phyloP scores from a whole-genome alignment of 495 filamentous ascomycete species.

The Daldinia grandis region DNA sequence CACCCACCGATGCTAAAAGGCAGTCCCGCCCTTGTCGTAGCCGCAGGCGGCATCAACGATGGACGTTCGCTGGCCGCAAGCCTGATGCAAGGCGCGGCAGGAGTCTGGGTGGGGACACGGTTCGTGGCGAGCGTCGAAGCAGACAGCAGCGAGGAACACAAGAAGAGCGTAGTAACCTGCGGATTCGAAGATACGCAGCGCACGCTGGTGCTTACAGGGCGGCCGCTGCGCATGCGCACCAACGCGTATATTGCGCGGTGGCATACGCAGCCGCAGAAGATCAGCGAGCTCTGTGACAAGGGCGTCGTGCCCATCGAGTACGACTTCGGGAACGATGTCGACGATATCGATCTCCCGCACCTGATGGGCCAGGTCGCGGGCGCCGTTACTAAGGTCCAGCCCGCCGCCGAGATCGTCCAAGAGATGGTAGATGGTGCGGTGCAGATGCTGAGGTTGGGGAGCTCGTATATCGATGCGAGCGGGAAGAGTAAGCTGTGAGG shows the following conservation, averaged over 20 bases:
- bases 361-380: slow-evolving; percentile 95
- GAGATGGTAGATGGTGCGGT: slow-evolving; percentile 88
- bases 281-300: slow-evolving; percentile 72
- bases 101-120: slow-evolving; percentile 85
- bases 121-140: slow-evolving; percentile 84
- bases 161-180: slow-evolving; percentile 79
- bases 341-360: slow-evolving; percentile 82
- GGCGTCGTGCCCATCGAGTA: slow-evolving; percentile 81
- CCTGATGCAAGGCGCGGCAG: slow-evolving; percentile 76
- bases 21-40: slow-evolving; percentile 70
- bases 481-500: slow-evolving; percentile 54
- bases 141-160: slow-evolving; percentile 78
- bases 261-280: slow-evolving; percentile 76
- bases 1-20: slow-evolving; percentile 57
- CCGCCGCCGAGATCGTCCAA: slow-evolving; percentile 80
- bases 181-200: slow-evolving; percentile 76
- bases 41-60: slow-evolving; percentile 78
- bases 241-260: slow-evolving; percentile 84
- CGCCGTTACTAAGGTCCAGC: slow-evolving; percentile 74
- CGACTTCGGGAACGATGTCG: slow-evolving; percentile 76
- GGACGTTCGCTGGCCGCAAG: slow-evolving; percentile 74
- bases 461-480: slow-evolving; percentile 54
- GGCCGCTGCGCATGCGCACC: slow-evolving; percentile 79
- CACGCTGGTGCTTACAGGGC: slow-evolving; percentile 80
- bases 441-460: slow-evolving; percentile 67